A percentile compares a stretch with the other conserved stretches of the same genome.
These are phyloP conservation scores for Drechslerella dactyloides DNA, from an alignment of 2,329 filamentous ascomycete genomes.

Conservation along the genomic window DNA sequence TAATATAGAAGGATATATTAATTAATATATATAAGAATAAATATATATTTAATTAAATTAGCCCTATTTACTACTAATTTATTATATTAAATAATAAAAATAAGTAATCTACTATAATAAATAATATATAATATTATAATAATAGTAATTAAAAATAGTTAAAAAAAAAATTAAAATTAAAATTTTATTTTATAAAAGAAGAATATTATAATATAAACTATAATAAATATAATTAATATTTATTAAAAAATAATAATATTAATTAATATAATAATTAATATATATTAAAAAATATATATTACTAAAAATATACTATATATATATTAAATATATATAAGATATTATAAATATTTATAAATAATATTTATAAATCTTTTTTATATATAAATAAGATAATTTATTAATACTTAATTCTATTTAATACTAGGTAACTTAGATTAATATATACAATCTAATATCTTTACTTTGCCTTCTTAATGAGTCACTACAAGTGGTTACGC, in stretches of 20 bases:
- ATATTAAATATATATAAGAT: conserved; percentile 1
- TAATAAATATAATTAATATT: neutral
- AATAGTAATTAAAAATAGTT: neutral
- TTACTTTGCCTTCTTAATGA: no score
- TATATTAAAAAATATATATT: neutral
- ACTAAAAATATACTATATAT: neutral
- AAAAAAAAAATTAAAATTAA: no score
- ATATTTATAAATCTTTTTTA: conserved; percentile 13
- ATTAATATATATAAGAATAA: neutral
- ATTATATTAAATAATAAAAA: neutral
- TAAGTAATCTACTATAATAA: neutral
- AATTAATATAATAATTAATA: neutral
- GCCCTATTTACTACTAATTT: neutral
- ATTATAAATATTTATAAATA: conserved; percentile 6
- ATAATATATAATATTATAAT: neutral
- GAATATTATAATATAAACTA: no score
- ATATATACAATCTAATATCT: no score
- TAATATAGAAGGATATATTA: neutral
- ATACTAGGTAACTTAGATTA: neutral
- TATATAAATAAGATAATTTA: conserved; percentile 18
- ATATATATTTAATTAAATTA: neutral
- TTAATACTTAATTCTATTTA: neutral
- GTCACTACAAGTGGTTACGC: no score
- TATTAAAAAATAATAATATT: neutral
- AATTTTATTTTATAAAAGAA: no score